phyloP scores from a whole-genome alignment of 2,329 filamentous ascomycete genomes.

The Mycocentrospora acerina region DNA sequence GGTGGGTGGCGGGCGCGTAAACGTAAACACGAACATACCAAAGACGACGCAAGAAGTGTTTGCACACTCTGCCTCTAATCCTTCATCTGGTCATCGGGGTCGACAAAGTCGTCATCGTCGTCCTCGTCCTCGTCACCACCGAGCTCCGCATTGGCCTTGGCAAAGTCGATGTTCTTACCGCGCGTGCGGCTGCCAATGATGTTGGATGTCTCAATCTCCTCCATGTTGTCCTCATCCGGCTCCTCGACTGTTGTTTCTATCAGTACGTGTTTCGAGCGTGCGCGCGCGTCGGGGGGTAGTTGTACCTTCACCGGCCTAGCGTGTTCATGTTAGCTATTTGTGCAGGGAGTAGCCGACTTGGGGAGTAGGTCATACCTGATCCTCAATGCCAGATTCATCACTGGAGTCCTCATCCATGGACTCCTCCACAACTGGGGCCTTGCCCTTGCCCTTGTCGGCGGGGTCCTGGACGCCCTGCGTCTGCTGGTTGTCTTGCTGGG shows the following conservation, averaged over 20 bases:
- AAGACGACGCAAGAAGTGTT: constrained; percentile 11
- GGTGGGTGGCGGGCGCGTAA: too few relatives aligned
- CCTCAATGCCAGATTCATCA: constrained; percentile 66
- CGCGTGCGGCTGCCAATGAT: constrained; percentile 85
- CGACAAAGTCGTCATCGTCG: constrained; percentile 69
- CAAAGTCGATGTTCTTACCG: constrained; percentile 89
- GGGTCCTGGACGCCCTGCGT: constrained; percentile 45
- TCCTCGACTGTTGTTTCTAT: constrained; percentile 52
- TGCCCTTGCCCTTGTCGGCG: constrained; percentile 89
- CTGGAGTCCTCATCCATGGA: constrained; percentile 69
- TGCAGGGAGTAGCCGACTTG: constrained; percentile 1
- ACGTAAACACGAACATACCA: constrained; percentile 24
- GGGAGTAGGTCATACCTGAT: constrained; percentile 50
- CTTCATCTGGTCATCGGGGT: constrained; percentile 70
- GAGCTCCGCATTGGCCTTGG: constrained; percentile 81
- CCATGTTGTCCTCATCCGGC: constrained; percentile 78
- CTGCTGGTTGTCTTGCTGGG: constrained; percentile 36
- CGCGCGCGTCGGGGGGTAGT: constrained; percentile 8
- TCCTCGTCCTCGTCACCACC: constrained; percentile 75
- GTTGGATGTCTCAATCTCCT: constrained; percentile 88
- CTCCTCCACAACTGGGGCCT: constrained; percentile 67
- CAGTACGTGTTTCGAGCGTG: constrained; percentile 11
- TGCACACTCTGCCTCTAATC: constrained; percentile 43
- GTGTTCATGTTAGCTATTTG: constrained; percentile 28
- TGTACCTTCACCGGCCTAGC: constrained; percentile 41